A percentile compares a stretch with the other conserved stretches of the same genome.
Evolutionary conservation across 2,329 filamentous ascomycete species (phyloP).

Genomic region (Curvularia sp.): DNA sequence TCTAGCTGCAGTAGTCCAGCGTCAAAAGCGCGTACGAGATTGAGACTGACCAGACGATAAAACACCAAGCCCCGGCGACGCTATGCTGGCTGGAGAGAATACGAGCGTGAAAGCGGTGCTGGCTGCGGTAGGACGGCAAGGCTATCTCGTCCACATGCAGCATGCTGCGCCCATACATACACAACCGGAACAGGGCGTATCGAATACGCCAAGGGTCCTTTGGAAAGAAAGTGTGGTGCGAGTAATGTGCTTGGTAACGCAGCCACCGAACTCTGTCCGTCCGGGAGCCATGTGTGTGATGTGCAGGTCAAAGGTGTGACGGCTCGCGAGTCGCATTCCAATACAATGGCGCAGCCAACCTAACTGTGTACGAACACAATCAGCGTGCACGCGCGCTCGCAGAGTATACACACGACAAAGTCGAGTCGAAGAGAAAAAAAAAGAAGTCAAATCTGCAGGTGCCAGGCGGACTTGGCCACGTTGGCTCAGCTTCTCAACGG

Average conservation of each 20-base stretch:
- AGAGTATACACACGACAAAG: background rate
- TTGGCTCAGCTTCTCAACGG: slow-evolving; percentile 3
- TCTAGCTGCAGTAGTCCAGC: slow-evolving; percentile 22
- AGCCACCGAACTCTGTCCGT: background rate
- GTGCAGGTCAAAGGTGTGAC: slow-evolving; percentile 4
- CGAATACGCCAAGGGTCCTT: slow-evolving; percentile 8
- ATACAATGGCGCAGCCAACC: slow-evolving; percentile 15
- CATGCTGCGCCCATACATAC: too few relatives aligned
- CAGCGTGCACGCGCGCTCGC: background rate
- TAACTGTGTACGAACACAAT: slow-evolving; percentile 5
- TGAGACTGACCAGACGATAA: background rate
- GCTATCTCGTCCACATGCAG: background rate
- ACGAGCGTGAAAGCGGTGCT: slow-evolving; percentile 2
- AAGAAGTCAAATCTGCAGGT: background rate
- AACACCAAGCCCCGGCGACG: background rate
- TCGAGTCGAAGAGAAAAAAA: background rate
- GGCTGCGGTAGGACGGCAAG: background rate
- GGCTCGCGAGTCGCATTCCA: slow-evolving; percentile 13
- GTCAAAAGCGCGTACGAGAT: slow-evolving; percentile 8
- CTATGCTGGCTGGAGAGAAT: background rate
- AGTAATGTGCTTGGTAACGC: slow-evolving; percentile 13
- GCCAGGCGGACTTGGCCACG: background rate
- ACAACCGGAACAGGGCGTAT: background rate
- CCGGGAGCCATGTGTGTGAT: slow-evolving; percentile 4
- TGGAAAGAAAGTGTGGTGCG: slow-evolving; percentile 3